Evolutionary conservation across 2,329 filamentous ascomycete species (phyloP).

Genomic region (Hymenotorrendiella dingleyae): DNA sequence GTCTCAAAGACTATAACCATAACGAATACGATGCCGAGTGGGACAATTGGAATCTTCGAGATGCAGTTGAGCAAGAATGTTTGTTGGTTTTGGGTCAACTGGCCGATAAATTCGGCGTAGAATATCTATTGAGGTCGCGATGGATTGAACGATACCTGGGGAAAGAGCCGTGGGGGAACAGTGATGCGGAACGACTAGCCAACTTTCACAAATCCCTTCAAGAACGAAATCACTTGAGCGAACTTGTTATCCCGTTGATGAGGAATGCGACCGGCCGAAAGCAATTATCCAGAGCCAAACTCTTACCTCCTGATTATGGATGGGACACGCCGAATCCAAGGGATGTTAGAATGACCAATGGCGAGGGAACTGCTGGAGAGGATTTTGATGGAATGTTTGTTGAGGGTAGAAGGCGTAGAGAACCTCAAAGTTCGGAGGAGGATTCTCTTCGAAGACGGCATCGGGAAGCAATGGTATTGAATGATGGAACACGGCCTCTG

Average conservation of each 20-base stretch:
- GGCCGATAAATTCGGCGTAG: constrained; percentile 45
- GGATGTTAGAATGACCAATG: constrained; percentile 41
- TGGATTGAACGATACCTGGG: constrained; percentile 71
- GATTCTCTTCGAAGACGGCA: constrained; percentile 68
- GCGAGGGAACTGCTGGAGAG: constrained; percentile 41
- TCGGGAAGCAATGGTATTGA: constrained; percentile 85
- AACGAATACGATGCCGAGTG: constrained; percentile 50
- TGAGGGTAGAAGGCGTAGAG: constrained; percentile 32
- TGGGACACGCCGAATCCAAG: constrained; percentile 38
- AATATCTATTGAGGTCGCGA: constrained; percentile 53
- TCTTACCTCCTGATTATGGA: constrained; percentile 30
- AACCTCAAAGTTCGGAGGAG: constrained; percentile 58
- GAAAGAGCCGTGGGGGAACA: constrained; percentile 62
- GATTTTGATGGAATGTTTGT: constrained; percentile 27
- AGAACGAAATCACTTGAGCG: constrained; percentile 34
- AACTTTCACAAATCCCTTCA: constrained; percentile 41
- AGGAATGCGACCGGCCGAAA: constrained; percentile 19
- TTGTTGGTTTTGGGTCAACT: constrained; percentile 53
- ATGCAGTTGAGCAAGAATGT: constrained; percentile 55
- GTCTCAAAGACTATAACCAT: constrained; percentile 43
- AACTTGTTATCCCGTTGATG: constrained; percentile 38
- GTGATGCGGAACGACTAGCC: constrained; percentile 44
- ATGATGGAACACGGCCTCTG: constrained; percentile 73
- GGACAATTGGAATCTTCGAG: constrained; percentile 58
- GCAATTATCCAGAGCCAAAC: constrained; percentile 23